Base-by-base conservation (phyloP, 225 moss, liverwort and hornwort species). In the Asterella californica region DNA sequence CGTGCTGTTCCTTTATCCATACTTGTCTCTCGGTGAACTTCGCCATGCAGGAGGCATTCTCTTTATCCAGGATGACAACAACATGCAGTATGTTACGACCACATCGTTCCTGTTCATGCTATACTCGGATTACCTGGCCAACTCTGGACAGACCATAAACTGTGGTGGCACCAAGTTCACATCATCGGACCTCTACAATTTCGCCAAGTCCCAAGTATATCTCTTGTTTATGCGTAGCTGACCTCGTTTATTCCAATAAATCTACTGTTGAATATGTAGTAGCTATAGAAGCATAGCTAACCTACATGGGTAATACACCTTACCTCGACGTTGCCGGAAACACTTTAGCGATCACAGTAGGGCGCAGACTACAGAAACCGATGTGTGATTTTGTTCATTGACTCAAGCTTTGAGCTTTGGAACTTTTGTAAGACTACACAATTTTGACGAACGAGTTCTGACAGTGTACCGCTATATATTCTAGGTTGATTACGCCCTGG, bases 11-110 rank as follows among this genome's bases (percentile, higher is more conserved):
- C 1, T 52, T 4, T 52, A 52, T 52, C 52, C 52, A 14, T 52
- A 52, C 52, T 42, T 42, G 42, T 42, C 42, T 42, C 42, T 42
- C 4, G 42, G 17, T 52, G 48, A 17, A 52, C 12, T 52, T 17
- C 17, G 52, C 10, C 52, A 52, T 9, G 25, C 83, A 94, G 94
- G 94, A 29, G 91, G 92, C 0, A 79, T 94, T 30, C 60, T 94
- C 69, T 84, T 85, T 73, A 86, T 91, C 71, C 61, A 78, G 72
- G 54, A 84, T 47, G 78, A 76, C 21, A 87, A 87, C 25, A 93
- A 93, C 78, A 83, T 93, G 89, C 92, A 94, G 52, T 70, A 77
- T 68, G 94, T 92, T 46, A 91, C 89, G 15, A 59, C 92, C 36
- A 76, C 94, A 27, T 60, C 84, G n/a, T 91, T 93, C 47, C 83